Evolutionary conservation across 208 protist species (phyloP), one percentile per base, ranked within the genome.

Genomic region (Leishmania tarentolae): DNA sequence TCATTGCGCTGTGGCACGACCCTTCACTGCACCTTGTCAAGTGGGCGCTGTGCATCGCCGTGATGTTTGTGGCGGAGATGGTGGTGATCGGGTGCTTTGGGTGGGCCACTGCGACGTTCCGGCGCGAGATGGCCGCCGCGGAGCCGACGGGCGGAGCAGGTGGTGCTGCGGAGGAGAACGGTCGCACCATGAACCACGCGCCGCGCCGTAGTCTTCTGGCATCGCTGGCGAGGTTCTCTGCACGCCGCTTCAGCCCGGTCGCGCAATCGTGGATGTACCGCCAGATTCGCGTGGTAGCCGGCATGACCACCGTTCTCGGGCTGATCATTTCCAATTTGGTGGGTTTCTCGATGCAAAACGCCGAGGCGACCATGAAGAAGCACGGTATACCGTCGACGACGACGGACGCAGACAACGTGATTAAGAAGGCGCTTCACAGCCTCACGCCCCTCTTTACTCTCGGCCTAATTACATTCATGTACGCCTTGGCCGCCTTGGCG

Each of bases 1-100:
- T 98, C 83, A 95, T 98, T 69, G 95, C 94, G 21, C 63, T 98
- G n/a, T 98, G 97, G 97, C 97, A 98, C 83, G 97, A 98, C 86
- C 77, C 95, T 11, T 87, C 76, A 73, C 90, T 95, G 73, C 85
- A 93, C 53, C 85, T 96, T 28, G 47, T 97, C 15, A 80, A 93
- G 73, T 96, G 94, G 94, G 94, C 92, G 0, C 37, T 86, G 46
- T 86, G 90, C 76, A 92, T 95, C 44, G 69, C 84, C 17, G 63
- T 80, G 13, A 84, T 89, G 66, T 90, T 97, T 61, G 46, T 95
- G 37, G 56, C 88, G 42, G 94, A 97, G 82, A 46, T 93, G 44
- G 46, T 80, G 53, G 79, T 91, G 50, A 83, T 75, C 57, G 73
- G 21, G 72, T n/a, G 86, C 24, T 90, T 83, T 70, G 65, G 61